phyloP scores from a whole-genome alignment of 495 filamentous ascomycete genomes.

The Bacidia gigantensis region DNA sequence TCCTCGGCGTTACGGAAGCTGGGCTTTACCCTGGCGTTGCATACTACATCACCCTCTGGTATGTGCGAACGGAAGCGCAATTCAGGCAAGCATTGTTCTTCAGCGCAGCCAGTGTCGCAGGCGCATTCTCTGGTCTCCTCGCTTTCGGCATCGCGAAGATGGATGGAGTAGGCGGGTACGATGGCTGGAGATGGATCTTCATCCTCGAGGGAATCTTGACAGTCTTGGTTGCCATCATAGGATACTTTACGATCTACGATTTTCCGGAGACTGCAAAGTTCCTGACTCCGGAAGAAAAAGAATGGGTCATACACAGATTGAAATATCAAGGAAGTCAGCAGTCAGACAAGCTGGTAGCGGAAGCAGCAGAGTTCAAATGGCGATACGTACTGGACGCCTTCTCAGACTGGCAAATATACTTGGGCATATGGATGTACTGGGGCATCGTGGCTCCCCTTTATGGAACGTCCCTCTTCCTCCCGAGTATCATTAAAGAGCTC shows the following conservation, averaged over 20 bases:
- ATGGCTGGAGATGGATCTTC: conserved; percentile 80
- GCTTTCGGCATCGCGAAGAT: conserved; percentile 51
- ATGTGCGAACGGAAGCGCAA: conserved; percentile 55
- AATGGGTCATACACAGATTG: conserved; percentile 36
- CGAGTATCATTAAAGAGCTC: conserved; percentile 55
- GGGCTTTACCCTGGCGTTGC: conserved; percentile 59
- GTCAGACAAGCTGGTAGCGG: conserved; percentile 30
- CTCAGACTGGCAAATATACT: conserved; percentile 60
- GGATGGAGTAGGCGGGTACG: conserved; percentile 44
- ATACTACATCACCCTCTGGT: conserved; percentile 74
- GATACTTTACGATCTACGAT: conserved; percentile 59
- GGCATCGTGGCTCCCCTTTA: conserved; percentile 56
- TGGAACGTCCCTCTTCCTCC: conserved; percentile 60
- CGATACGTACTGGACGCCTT: conserved; percentile 51
- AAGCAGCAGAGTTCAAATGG: conserved; percentile 47
- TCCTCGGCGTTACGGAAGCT: conserved; percentile 52
- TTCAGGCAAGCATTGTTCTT: conserved; percentile 66
- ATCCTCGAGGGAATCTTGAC: conserved; percentile 67
- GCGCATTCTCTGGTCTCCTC: conserved; percentile 65
- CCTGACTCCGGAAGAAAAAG: conserved; percentile 47
- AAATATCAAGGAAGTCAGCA: conserved; percentile 29
- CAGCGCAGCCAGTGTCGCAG: conserved; percentile 55
- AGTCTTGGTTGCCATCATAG: conserved; percentile 41
- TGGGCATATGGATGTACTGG: conserved; percentile 48
- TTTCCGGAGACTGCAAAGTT: conserved; percentile 58